Evolutionary conservation across 2,329 filamentous ascomycete species (phyloP), one percentile per base, ranked within the genome.

Genomic region (Aspergillus sp.): DNA sequence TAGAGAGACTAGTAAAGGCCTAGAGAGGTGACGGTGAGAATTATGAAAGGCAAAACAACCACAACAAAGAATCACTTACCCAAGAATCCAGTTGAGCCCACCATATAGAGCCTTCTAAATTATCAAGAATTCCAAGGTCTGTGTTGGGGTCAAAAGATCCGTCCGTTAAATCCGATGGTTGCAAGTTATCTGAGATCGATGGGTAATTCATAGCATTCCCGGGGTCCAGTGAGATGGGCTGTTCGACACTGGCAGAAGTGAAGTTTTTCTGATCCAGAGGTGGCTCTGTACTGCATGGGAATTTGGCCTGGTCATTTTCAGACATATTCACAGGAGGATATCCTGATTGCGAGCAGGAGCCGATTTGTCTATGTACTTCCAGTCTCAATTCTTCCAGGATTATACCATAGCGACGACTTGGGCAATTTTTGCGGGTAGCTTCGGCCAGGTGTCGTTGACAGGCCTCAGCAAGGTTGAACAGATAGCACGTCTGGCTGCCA

Each of bases 381-480:
- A 62, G 53, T 34, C 71, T 58, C 19, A 74, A 48, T 43, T 74
- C 72, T 37, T 72, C 70, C 7, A 75, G 50, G 35, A 75, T 75
- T 39, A 74, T 74, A 28, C 69, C 69, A 36, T 75, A 75, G 33
- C 70, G 64, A 6, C 70, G 65, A 38, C 69, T 73, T 0, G 72
- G 72, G 2, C 70, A 73, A 29, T 74, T 74, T 9, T 62, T 67
- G 2, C 68, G 66, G 4, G 72, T 74, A 3, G 71, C 72, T 42
- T 69, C 64, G 2, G 70, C 70, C 10, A 75, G 62, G 47, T 75
- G 69, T 8, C 62, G 59, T 37, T 74, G 61, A 44, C 70, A 73
- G n/a, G 60, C 56, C 42, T 74, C 71, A 3, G 71, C 71, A 7
- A 72, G 63, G 10, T 61, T 51, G 29, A 74, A 65, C 2, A 74